phyloP scores from a whole-genome alignment of 129 eudicot genomes.

The Flaveria sonorensis region DNA sequence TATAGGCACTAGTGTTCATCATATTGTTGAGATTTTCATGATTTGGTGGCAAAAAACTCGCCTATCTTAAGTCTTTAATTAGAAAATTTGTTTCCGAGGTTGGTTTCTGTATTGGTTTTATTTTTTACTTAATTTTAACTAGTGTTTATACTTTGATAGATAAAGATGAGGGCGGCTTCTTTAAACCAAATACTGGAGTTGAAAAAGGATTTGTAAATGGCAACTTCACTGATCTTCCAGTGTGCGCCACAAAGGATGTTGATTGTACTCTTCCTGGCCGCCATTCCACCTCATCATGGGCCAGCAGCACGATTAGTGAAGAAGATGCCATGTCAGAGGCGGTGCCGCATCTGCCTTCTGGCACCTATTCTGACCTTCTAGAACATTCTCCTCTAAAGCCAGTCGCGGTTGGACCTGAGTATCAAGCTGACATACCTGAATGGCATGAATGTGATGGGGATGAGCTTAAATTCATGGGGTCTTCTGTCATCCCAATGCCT shows the following conservation, averaged over 20 bases:
- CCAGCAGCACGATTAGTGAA: constrained; percentile 50
- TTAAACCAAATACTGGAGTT: constrained; percentile 26
- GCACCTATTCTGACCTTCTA: constrained; percentile 43
- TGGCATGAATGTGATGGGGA: constrained; percentile 24
- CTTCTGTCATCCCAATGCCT: constrained; percentile 49
- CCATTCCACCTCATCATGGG: constrained; percentile 52
- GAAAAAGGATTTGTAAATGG: constrained; percentile 37
- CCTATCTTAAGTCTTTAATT: background rate
- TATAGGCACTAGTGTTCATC: background rate
- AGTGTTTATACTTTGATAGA: constrained; percentile 37
- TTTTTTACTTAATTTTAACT: constrained; percentile 31
- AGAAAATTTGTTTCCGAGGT: background rate
- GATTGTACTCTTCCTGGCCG: constrained; percentile 37
- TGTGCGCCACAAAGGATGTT: constrained; percentile 25
- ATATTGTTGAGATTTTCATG: background rate
- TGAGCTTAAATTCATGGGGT: constrained; percentile 37
- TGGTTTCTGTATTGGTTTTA: background rate
- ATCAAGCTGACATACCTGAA: constrained; percentile 68
- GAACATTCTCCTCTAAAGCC: constrained; percentile 50
- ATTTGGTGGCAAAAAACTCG: background rate
- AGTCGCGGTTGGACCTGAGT: constrained; percentile 55
- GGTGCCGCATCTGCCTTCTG: constrained; percentile 21
- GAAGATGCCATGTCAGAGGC: constrained; percentile 39
- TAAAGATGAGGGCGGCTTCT: constrained; percentile 38
- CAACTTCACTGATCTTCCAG: constrained; percentile 24